A percentile compares a stretch with the other conserved stretches of the same genome.
Conservation (phyloP, 2,329 filamentous ascomycete genomes). For the Cercospora zeina region DNA sequence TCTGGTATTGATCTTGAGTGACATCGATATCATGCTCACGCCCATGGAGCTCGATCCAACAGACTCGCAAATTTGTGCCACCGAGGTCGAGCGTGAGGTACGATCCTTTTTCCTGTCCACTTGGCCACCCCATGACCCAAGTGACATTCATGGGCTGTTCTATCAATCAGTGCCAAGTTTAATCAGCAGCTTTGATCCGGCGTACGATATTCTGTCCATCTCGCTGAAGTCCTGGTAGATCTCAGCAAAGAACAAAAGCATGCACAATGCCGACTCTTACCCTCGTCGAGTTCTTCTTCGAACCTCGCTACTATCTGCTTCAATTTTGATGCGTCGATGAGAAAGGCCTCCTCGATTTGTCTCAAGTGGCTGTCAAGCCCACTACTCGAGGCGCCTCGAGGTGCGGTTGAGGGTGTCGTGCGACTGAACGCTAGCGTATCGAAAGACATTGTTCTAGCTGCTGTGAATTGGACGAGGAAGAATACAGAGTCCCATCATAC, state of each 20-base stretch:
- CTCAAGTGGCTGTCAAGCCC: not conserved
- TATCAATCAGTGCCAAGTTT: slow-evolving; percentile 1
- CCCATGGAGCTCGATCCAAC: slow-evolving; percentile 85
- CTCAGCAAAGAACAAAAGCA: not conserved
- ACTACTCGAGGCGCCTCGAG: not conserved
- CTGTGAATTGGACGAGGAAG: not conserved
- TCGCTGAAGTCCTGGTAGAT: not conserved
- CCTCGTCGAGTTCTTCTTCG: not conserved
- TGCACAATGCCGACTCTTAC: not conserved
- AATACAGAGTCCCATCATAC: not conserved
- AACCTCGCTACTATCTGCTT: slow-evolving; percentile 1
- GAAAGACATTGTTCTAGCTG: not conserved
- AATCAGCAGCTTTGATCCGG: not conserved
- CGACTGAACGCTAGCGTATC: not conserved
- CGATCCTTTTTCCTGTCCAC: slow-evolving; percentile 81
- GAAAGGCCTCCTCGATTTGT: not conserved
- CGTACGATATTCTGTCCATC: slow-evolving; percentile 12
- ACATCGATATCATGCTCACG: slow-evolving; percentile 90
- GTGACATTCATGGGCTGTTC: slow-evolving; percentile 95
- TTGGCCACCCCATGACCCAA: slow-evolving; percentile 91
- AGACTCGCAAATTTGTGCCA: slow-evolving; percentile 92
- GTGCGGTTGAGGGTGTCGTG: not conserved
- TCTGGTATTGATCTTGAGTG: slow-evolving; percentile 92
- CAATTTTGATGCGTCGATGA: not conserved
- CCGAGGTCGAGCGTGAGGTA: slow-evolving; percentile 94